Evolutionary conservation across 2,329 filamentous ascomycete species (phyloP).

Genomic region (Metarhizium sp.): DNA sequence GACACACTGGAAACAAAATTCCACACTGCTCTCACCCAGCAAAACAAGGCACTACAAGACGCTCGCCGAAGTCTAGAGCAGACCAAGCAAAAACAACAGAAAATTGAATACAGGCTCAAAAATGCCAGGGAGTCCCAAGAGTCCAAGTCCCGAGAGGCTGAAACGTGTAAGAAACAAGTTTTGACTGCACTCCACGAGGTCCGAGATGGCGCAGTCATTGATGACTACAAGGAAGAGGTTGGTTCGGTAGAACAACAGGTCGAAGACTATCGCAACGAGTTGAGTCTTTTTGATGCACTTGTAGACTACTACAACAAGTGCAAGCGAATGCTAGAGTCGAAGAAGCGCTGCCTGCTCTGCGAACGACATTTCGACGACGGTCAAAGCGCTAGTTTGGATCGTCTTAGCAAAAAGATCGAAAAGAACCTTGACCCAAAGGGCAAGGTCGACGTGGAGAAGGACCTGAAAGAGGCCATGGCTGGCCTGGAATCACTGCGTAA

Average conservation of each 20-base stretch:
- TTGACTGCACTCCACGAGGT: slow-evolving; percentile 36
- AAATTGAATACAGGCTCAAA: slow-evolving; percentile 64
- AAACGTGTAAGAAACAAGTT: slow-evolving; percentile 50
- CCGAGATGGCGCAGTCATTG: slow-evolving; percentile 36
- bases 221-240: slow-evolving; percentile 45
- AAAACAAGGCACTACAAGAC: slow-evolving; percentile 48
- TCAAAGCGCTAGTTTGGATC: slow-evolving; percentile 46
- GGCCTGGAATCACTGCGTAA: slow-evolving; percentile 51
- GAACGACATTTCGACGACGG: slow-evolving; percentile 56
- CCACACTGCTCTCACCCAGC: slow-evolving; percentile 50
- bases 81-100: slow-evolving; percentile 62
- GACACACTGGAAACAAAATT: slow-evolving; percentile 63
- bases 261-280: slow-evolving; percentile 53
- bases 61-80: slow-evolving; percentile 63
- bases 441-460: slow-evolving; percentile 51
- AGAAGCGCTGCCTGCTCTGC: slow-evolving; percentile 71
- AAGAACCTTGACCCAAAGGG: slow-evolving; percentile 52
- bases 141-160: slow-evolving; percentile 53
- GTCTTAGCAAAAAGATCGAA: slow-evolving; percentile 57
- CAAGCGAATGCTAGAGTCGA: slow-evolving; percentile 52
- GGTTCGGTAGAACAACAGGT: slow-evolving; percentile 45
- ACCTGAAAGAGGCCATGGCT: slow-evolving; percentile 41
- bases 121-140: slow-evolving; percentile 54
- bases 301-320: slow-evolving; percentile 64
- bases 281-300: slow-evolving; percentile 59